A percentile compares a stretch with the other conserved stretches of the same genome.
phyloP scores from a whole-genome alignment of 768 basidiomycete species.

The Lactifluus subvellereus region DNA sequence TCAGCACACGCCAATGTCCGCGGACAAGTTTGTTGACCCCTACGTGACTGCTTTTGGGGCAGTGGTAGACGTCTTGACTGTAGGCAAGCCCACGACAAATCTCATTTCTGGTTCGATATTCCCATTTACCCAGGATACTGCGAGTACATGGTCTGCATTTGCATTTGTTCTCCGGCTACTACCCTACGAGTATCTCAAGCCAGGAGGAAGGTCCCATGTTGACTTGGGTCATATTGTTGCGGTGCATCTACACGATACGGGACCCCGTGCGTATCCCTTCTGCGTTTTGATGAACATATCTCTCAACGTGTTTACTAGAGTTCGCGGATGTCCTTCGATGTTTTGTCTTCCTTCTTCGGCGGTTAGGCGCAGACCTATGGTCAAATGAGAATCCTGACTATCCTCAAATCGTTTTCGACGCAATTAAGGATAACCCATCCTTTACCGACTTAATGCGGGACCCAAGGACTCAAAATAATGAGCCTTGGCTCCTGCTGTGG shows the following conservation, averaged over 20 bases:
- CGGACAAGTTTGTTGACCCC: conserved; percentile 41
- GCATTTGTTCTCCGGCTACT: conserved; percentile 45
- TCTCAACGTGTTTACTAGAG: conserved; percentile 36
- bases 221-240: conserved; percentile 51
- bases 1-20: conserved; percentile 40
- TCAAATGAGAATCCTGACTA: conserved; percentile 61
- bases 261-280: conserved; percentile 46
- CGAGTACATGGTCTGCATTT: conserved; percentile 50
- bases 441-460: conserved; percentile 44
- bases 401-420: conserved; percentile 73
- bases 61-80: conserved; percentile 31
- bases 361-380: conserved; percentile 60
- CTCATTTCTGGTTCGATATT: not conserved
- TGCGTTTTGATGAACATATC: conserved; percentile 13
- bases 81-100: not conserved
- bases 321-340: conserved; percentile 54
- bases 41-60: conserved; percentile 43
- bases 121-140: conserved; percentile 36
- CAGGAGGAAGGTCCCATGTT: conserved; percentile 33
- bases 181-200: conserved; percentile 39
- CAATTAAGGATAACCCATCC: conserved; percentile 71
- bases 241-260: conserved; percentile 54
- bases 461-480: conserved; percentile 32
- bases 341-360: conserved; percentile 54
- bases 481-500: conserved; percentile 55